Percentiles rank a stretch among this genome's conserved stretches.
Conservation (phyloP, 2,329 filamentous ascomycete genomes). For the Gremmenia infestans region DNA sequence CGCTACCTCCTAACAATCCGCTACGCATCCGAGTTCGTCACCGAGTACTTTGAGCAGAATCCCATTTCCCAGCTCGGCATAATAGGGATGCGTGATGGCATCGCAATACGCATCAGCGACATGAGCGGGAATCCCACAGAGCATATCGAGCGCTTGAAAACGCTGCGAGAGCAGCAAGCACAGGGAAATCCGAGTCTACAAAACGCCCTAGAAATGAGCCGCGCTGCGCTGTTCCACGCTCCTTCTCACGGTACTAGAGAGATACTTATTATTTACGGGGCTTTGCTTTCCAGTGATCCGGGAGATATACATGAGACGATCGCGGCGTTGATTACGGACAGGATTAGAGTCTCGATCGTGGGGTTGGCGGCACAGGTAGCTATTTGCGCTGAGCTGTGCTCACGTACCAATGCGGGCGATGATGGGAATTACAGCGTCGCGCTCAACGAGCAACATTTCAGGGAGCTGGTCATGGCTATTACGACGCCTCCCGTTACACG, state of each 20-base stretch:
- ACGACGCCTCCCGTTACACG: slow-evolving; percentile 87
- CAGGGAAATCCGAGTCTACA: slow-evolving; percentile 78
- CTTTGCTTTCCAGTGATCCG: slow-evolving; percentile 83
- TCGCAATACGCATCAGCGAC: slow-evolving; percentile 80
- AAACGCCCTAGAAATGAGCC: slow-evolving; percentile 92
- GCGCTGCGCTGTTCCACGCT: slow-evolving; percentile 86
- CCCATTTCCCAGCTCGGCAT: slow-evolving; percentile 94
- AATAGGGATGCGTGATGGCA: slow-evolving; percentile 86
- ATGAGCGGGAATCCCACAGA: slow-evolving; percentile 88
- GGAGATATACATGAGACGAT: slow-evolving; percentile 95
- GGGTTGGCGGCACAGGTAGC: slow-evolving; percentile 88
- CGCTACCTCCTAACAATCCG: slow-evolving; percentile 77
- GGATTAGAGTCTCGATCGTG: slow-evolving; percentile 82
- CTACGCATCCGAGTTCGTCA: slow-evolving; percentile 81
- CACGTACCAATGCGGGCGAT: slow-evolving; percentile 80
- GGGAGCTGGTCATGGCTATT: slow-evolving; percentile 79
- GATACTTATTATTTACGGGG: slow-evolving; percentile 86
- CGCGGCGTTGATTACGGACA: slow-evolving; percentile 68
- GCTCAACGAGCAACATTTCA: slow-evolving; percentile 80
- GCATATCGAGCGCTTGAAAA: slow-evolving; percentile 72
- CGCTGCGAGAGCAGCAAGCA: slow-evolving; percentile 60
- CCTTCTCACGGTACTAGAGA: slow-evolving; percentile 92
- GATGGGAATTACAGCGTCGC: slow-evolving; percentile 74
- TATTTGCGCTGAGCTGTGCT: slow-evolving; percentile 84
- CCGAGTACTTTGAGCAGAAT: slow-evolving; percentile 97